Conservation (phyloP, 1,139 yeast genomes). For the Pichia sp. region DNA sequence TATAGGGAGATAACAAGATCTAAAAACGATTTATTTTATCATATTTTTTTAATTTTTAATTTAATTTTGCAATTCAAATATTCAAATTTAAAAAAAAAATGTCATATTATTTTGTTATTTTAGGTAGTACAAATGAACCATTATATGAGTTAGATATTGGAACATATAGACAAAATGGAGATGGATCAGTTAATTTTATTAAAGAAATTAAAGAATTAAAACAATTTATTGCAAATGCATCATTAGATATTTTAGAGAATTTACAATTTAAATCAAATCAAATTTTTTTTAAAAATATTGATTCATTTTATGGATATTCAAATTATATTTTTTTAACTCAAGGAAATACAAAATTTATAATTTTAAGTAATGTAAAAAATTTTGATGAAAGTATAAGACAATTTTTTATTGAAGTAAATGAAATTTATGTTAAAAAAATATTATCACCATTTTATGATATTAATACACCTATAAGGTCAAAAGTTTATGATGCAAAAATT, state of each 20-base stretch:
- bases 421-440: slow-evolving; percentile 76
- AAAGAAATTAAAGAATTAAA: slow-evolving; percentile 69
- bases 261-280: slow-evolving; percentile 70
- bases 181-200: slow-evolving; percentile 60
- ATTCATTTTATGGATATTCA: slow-evolving; percentile 74
- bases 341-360: slow-evolving; percentile 75
- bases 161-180: slow-evolving; percentile 59
- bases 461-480: slow-evolving; percentile 68
- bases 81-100: no score
- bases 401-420: slow-evolving; percentile 81
- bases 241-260: slow-evolving; percentile 86
- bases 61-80: no score
- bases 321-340: slow-evolving; percentile 84
- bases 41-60: no score
- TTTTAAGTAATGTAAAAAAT: slow-evolving; percentile 39
- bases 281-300: slow-evolving; percentile 70
- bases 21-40: no score
- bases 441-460: slow-evolving; percentile 82
- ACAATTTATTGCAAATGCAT: slow-evolving; percentile 83
- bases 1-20: no score
- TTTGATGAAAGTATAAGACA: slow-evolving; percentile 70
- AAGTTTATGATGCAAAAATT: slow-evolving; percentile 72
- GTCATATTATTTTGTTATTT: slow-evolving; percentile 82
- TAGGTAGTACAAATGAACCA: slow-evolving; percentile 84
- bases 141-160: slow-evolving; percentile 85